These are phyloP conservation scores for Eucalyptus tenuipes DNA, from an alignment of 345 rosid species.

Conservation along the genomic window DNA sequence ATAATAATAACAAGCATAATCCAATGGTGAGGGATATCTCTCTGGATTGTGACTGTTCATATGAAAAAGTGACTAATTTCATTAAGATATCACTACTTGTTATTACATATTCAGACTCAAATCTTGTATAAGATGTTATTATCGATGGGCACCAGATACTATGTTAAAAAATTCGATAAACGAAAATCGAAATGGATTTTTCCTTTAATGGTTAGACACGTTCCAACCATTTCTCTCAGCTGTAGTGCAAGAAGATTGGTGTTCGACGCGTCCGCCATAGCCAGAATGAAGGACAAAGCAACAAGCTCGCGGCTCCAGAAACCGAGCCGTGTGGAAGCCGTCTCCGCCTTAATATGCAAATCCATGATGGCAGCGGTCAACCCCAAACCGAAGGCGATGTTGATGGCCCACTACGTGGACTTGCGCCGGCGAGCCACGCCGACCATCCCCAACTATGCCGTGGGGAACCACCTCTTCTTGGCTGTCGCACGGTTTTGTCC, in stretches of 20 bases:
- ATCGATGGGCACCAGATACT: background rate
- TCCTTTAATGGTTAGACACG: background rate
- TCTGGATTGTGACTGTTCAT: background rate
- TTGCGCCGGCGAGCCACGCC: background rate
- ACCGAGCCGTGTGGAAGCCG: slow-evolving; percentile 6
- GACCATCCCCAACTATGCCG: background rate
- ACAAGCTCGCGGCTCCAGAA: background rate
- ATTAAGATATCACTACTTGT: background rate
- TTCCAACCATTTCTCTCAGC: background rate
- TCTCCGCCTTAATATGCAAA: slow-evolving; percentile 2
- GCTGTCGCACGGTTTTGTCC: background rate
- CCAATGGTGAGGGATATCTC: background rate
- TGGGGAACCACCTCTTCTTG: background rate
- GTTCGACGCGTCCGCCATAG: background rate
- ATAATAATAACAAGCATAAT: too few species aligned
- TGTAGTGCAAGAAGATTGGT: background rate
- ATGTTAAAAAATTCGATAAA: background rate
- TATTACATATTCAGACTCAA: background rate
- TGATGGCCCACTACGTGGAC: background rate
- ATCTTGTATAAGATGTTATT: background rate
- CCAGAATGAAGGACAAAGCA: background rate
- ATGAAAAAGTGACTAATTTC: background rate
- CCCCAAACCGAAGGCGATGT: background rate
- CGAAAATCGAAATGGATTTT: background rate
- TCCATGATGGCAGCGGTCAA: background rate